Evolutionary conservation across 2,329 filamentous ascomycete genomes (phyloP).

Genomic region (Colletotrichum lentis): DNA sequence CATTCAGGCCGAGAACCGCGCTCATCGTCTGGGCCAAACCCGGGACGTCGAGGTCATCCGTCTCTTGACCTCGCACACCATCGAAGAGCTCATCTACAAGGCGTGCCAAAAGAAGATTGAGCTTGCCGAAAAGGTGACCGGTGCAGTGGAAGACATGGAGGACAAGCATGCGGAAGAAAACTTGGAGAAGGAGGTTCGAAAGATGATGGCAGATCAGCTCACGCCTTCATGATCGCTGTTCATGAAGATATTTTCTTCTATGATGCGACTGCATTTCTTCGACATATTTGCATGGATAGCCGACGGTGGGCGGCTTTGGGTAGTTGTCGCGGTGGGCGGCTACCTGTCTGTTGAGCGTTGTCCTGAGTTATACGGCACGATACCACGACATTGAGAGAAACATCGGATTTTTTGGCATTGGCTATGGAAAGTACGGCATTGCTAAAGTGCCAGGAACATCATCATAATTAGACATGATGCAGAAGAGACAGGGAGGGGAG

Average conservation of each 20-base stretch:
- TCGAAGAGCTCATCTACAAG: slow-evolving; percentile 92
- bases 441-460: background rate
- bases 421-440: background rate
- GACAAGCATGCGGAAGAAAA: slow-evolving; percentile 47
- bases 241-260: too few relatives aligned
- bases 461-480: background rate
- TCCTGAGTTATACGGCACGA: background rate
- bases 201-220: slow-evolving; percentile 53
- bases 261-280: too few relatives aligned
- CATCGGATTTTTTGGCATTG: background rate
- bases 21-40: slow-evolving; percentile 92
- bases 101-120: slow-evolving; percentile 93
- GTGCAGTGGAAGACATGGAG: slow-evolving; percentile 47
- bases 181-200: slow-evolving; percentile 55
- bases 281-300: background rate
- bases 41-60: slow-evolving; percentile 89
- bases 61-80: slow-evolving; percentile 80
- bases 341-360: background rate
- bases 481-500: background rate
- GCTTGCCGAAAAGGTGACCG: slow-evolving; percentile 72
- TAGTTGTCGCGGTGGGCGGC: background rate
- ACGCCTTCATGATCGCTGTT: slow-evolving; percentile 47
- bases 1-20: slow-evolving; percentile 96
- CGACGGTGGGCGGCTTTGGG: background rate
- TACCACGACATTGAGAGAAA: background rate